These are phyloP conservation scores for Litsea cubeba DNA, from an alignment of 164 flowering plant species.

Conservation along the genomic window DNA sequence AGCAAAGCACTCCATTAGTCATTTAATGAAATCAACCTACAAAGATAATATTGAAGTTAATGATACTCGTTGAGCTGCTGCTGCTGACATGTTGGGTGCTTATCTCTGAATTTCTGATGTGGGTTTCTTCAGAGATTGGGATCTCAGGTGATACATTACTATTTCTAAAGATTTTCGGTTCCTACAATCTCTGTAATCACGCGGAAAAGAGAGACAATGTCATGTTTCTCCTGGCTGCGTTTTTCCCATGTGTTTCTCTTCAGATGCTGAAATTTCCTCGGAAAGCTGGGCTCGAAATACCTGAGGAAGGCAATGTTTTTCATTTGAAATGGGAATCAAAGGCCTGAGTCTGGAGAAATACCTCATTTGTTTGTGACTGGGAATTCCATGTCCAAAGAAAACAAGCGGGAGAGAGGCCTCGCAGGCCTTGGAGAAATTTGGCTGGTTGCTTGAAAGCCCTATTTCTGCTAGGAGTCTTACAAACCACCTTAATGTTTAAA, in stretches of 20 bases:
- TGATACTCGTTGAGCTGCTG: neutral
- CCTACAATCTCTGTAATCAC: conserved; percentile 57
- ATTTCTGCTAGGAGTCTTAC: too few relatives aligned
- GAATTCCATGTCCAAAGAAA: too few relatives aligned
- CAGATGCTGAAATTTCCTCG: neutral
- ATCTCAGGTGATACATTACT: conserved; percentile 22
- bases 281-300: neutral
- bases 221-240: conserved; percentile 10
- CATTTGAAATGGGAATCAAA: conserved; percentile 6
- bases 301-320: neutral
- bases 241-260: conserved; percentile 11
- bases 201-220: conserved; percentile 32
- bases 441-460: too few relatives aligned
- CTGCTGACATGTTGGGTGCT: neutral
- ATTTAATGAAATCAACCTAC: too few relatives aligned
- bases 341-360: conserved; percentile 12
- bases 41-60: too few relatives aligned
- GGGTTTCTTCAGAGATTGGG: conserved; percentile 16
- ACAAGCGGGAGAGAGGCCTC: too few relatives aligned
- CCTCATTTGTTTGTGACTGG: conserved; percentile 12
- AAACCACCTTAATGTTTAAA: too few relatives aligned
- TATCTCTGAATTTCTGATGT: neutral
- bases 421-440: too few relatives aligned
- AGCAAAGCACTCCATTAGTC: too few relatives aligned
- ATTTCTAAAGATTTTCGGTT: conserved; percentile 15